phyloP scores from a whole-genome alignment of 352 stramenopile species.

The Globisporangium spinosum region DNA sequence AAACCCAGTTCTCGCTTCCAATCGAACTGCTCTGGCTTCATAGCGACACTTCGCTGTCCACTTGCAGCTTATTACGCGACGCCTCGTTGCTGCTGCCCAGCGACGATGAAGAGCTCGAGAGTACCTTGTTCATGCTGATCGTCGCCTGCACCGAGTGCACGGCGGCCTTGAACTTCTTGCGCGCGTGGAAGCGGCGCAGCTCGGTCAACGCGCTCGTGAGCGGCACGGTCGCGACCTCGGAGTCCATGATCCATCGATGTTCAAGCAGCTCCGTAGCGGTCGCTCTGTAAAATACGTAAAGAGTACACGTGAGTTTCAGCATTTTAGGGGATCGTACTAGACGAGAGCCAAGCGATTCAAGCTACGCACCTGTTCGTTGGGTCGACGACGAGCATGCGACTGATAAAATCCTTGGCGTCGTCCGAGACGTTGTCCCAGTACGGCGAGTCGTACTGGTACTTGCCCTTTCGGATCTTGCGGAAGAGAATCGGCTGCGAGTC shows the following conservation, averaged over 20 bases:
- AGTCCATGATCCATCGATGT: conserved; percentile 73
- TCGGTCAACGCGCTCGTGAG: conserved; percentile 73
- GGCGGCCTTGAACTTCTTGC: conserved; percentile 82
- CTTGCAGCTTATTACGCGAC: conserved; percentile 17
- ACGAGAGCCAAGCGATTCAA: too few relatives aligned
- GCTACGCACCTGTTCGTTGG: conserved; percentile 59
- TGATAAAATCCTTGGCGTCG: conserved; percentile 89
- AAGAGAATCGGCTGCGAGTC: conserved; percentile 93
- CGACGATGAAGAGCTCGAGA: conserved; percentile 33
- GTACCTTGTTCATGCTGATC: conserved; percentile 77
- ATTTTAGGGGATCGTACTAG: too few relatives aligned
- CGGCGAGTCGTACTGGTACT: conserved; percentile 85
- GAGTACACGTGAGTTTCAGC: too few relatives aligned
- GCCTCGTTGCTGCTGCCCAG: conserved; percentile 13
- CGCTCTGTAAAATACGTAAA: conserved; percentile 20
- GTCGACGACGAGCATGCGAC: conserved; percentile 79
- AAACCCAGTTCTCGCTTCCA: conserved; percentile 20
- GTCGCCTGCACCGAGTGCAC: conserved; percentile 78
- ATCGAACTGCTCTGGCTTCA: conserved; percentile 27
- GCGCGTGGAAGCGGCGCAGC: conserved; percentile 74
- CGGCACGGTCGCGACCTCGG: conserved; percentile 65
- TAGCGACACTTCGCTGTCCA: conserved; percentile 41
- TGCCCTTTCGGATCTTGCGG: conserved; percentile 80
- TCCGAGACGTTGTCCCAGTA: conserved; percentile 89
- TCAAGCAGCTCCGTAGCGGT: conserved; percentile 56